Base-by-base conservation (phyloP, 352 stramenopile genomes). In the Aphanomyces euteiches region DNA sequence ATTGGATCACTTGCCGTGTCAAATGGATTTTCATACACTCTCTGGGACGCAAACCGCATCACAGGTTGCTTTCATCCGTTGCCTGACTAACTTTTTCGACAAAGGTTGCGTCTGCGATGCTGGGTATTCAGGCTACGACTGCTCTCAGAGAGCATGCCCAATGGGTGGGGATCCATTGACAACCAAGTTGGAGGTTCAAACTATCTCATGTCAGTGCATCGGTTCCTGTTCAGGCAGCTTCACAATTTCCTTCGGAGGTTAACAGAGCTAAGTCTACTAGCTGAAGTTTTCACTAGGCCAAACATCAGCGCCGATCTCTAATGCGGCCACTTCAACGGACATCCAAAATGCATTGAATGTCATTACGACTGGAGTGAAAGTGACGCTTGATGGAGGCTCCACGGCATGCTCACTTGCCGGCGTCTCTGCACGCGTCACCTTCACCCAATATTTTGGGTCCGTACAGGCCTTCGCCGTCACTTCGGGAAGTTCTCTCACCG, bases 61-160 rank as follows among this genome's bases (percentile, higher is more conserved):
- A 81, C 85, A 47, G 79, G 79, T 39, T 17, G 0, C 17, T 13
- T 61, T 17, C 40, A 48, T 54, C 17, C 2, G 10, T 28, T 34
- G 45, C 13, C 50, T 10, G 6, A 19, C 17, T 63, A 39, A 13
- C 13, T 47, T 40, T 8, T 6, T 41, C 2, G 19, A 39, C 15
- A 17, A 56, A 70, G 85, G 85, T 57, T 97, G 90, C 60, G 76
- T 93, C 38, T 98, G 93, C 70, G 92, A 98, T 74, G 73, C 82
- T 38, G 92, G 91, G 37, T 98, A 93, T 79, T 79, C 75, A 7
- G 93, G 93, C 5, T 79, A 87, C 5, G 88, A 93, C 73, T 98
- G 95, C 80, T 87, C 83, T 4, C 74, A 84, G 64, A 77, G 82
- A 34, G 79, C 85, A 64, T 98, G 93, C 79, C 83, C 87, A 21